Conservation (phyloP, 805 yeast species). For the Jamesozyma hellenica region DNA sequence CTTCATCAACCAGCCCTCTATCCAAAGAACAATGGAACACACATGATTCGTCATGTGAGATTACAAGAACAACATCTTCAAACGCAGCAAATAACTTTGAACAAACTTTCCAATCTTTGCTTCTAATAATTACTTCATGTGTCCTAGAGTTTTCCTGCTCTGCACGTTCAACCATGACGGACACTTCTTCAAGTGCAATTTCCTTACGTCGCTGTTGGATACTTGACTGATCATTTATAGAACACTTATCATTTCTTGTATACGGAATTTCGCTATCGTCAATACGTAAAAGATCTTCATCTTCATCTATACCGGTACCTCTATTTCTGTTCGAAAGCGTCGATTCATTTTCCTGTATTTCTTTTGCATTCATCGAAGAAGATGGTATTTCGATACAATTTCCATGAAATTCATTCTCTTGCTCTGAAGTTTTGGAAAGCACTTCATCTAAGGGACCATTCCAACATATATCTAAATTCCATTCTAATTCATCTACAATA, state of each 20-base stretch:
- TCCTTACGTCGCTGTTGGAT: background rate
- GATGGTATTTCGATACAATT: too few relatives aligned
- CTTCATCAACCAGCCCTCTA: conserved; percentile 27
- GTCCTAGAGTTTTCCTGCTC: conserved; percentile 12
- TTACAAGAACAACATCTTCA: conserved; percentile 48
- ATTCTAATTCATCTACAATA: conserved; percentile 25
- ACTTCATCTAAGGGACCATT: conserved; percentile 24
- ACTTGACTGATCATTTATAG: background rate
- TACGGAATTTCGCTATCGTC: conserved; percentile 19
- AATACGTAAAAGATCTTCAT: conserved; percentile 11
- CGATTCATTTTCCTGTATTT: too few relatives aligned
- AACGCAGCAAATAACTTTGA: conserved; percentile 51
- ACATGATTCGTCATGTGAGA: conserved; percentile 48
- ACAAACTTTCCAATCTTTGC: conserved; percentile 62
- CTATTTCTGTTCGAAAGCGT: background rate
- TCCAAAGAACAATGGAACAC: conserved; percentile 60
- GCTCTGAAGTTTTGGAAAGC: background rate
- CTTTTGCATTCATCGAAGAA: too few relatives aligned
- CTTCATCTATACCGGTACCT: background rate
- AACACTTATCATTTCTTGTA: background rate
- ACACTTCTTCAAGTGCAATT: conserved; percentile 9
- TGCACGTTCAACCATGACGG: conserved; percentile 18
- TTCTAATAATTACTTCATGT: conserved; percentile 40
- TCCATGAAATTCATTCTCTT: background rate
- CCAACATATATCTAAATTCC: conserved; percentile 28